phyloP scores from a whole-genome alignment of 371 early-diverging fungal species.

The Apophysomyces elegans region DNA sequence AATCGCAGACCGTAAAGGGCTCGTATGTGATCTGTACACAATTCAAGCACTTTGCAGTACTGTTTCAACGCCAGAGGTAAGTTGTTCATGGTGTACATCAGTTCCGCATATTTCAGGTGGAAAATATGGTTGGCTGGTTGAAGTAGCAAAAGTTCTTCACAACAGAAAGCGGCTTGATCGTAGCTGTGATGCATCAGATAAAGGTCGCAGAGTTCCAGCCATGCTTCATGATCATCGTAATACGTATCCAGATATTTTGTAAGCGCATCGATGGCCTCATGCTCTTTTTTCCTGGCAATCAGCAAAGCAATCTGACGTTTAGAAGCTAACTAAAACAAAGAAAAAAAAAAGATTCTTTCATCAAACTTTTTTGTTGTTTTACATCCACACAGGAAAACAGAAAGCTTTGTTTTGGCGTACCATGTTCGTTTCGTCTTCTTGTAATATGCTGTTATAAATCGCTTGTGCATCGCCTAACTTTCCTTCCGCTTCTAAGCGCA shows the following conservation, averaged over 20 bases:
- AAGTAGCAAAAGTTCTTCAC: conserved; percentile 87
- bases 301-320: conserved; percentile 81
- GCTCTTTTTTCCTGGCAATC: conserved; percentile 62
- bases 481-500: conserved; percentile 75
- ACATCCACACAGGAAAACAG: conserved; percentile 7
- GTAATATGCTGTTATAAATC: conserved; percentile 66
- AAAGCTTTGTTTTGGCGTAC: conserved; percentile 40
- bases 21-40: conserved; percentile 74
- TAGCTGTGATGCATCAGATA: conserved; percentile 74
- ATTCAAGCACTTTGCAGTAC: conserved; percentile 75
- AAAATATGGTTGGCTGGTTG: conserved; percentile 84
- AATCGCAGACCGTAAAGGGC: conserved; percentile 79
- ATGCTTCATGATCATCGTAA: conserved; percentile 85
- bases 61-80: conserved; percentile 70
- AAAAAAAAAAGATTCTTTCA: not conserved
- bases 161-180: conserved; percentile 86
- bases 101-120: conserved; percentile 88
- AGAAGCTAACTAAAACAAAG: conserved; percentile 50
- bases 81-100: conserved; percentile 70
- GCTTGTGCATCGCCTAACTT: conserved; percentile 65
- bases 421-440: conserved; percentile 70
- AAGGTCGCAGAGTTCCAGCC: conserved; percentile 80
- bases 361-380: too few relatives aligned
- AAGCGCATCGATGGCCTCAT: conserved; percentile 79
- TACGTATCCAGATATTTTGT: conserved; percentile 79